Percentiles rank a stretch among this genome's conserved stretches.
phyloP scores from a whole-genome alignment of 1,284 basidiomycete species.

The Moesziomyces sp. region DNA sequence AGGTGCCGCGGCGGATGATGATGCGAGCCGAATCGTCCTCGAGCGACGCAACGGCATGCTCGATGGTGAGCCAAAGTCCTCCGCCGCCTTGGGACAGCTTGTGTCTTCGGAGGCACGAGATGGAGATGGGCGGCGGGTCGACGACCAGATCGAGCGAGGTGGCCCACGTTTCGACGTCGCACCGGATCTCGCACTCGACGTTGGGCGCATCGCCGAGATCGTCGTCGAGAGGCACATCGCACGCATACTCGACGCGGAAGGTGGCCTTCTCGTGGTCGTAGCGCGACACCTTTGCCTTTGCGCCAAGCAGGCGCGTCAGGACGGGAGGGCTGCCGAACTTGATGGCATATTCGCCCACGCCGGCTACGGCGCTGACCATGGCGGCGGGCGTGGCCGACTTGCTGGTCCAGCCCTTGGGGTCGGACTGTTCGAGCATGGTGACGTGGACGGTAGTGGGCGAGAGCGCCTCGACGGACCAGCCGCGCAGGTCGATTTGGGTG shows the following conservation, averaged over 20 bases:
- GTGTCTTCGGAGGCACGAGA: slow-evolving; percentile 87
- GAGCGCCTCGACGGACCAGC: slow-evolving; percentile 94
- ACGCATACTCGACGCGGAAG: slow-evolving; percentile 87
- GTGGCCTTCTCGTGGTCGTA: slow-evolving; percentile 89
- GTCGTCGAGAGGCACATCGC: slow-evolving; percentile 50
- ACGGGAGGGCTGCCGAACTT: slow-evolving; percentile 93
- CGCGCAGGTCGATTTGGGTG: slow-evolving; percentile 92
- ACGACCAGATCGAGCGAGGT: slow-evolving; percentile 87
- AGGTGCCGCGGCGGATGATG: slow-evolving; percentile 76
- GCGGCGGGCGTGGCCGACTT: slow-evolving; percentile 91
- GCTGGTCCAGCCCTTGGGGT: slow-evolving; percentile 96
- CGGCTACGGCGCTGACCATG: slow-evolving; percentile 79
- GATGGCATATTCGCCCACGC: slow-evolving; percentile 90
- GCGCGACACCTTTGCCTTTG: slow-evolving; percentile 77
- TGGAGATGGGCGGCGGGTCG: slow-evolving; percentile 88
- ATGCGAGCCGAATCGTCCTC: slow-evolving; percentile 77
- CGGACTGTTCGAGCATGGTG: slow-evolving; percentile 94
- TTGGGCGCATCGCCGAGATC: slow-evolving; percentile 68
- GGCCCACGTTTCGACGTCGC: slow-evolving; percentile 93
- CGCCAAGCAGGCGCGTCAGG: slow-evolving; percentile 82
- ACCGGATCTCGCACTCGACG: slow-evolving; percentile 92
- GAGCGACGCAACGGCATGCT: slow-evolving; percentile 82
- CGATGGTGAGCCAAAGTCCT: slow-evolving; percentile 94
- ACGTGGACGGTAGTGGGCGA: slow-evolving; percentile 94
- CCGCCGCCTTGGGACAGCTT: slow-evolving; percentile 87